Base-by-base conservation (phyloP, 441 rosid species). In the Jatropha podagrica region DNA sequence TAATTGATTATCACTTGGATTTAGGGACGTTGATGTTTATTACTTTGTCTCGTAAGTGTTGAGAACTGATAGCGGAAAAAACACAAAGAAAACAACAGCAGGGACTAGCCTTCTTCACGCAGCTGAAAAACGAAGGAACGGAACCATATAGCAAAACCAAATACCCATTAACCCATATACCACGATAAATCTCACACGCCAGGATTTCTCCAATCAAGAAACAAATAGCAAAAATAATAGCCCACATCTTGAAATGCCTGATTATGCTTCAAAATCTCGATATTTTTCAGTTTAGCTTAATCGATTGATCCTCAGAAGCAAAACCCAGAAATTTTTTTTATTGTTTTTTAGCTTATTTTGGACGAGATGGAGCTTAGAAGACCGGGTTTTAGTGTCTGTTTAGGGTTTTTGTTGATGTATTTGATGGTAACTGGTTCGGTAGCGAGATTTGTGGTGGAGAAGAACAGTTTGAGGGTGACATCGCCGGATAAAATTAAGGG, bases 401-500 rank as follows among this genome's bases (percentile, higher is more conserved):
- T 88, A n/a, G 89, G 94, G 84, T 79, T 86, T 75, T 60, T 85
- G 58, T 58, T 89, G 12, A 58, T 81, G 74, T 81, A 56, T n/a
- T 26, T 78, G 40, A 55, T 77, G 52, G 69, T 81, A 1, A 72
- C 80, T 23, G 66, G 69, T 18, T 77, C 69, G 9, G 68, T 78
- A 20, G 91, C 87, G 59, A 84, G 94, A 80, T 96, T 96, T 81
- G 98, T 96, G 70, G 99, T 96, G 80, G 99, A 96, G 89, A 96
- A 96, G 88, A 96, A 96, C 82, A 96, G 96, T 76, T 82, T 96
- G 80, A 83, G 84, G 80, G 97, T 96, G 77, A 88, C 94, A 0
- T 96, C 98, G 13, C 99, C 98, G 56, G 99, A 96, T 58, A 90
- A 86, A 81, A 92, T 96, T 18, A 94, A 87, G 78, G 99, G 97